These are phyloP conservation scores for Patellifolia procumbens DNA, from an alignment of 179 eudicot species.

Conservation along the genomic window DNA sequence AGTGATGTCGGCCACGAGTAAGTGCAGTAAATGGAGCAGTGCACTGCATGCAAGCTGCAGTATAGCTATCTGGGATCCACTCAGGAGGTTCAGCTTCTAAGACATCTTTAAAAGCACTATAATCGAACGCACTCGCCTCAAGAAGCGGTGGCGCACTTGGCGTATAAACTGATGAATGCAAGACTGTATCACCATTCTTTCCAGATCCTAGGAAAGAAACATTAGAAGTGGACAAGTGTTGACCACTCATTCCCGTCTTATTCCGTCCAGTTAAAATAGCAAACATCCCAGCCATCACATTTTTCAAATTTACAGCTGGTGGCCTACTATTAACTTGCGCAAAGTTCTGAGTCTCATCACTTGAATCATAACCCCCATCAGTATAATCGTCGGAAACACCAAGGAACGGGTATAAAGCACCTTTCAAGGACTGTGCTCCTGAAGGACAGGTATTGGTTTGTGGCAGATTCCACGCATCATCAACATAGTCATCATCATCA, in stretches of 20 bases:
- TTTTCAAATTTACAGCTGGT: slow-evolving; percentile 86
- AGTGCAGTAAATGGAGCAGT: slow-evolving; percentile 83
- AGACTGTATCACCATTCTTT: slow-evolving; percentile 78
- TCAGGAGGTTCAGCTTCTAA: slow-evolving; percentile 98
- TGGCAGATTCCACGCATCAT: slow-evolving; percentile 53
- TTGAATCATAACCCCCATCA: slow-evolving; percentile 63
- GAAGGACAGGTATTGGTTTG: slow-evolving; percentile 35
- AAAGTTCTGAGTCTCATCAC: slow-evolving; percentile 46
- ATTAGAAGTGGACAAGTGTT: slow-evolving; percentile 51
- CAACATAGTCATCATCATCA: slow-evolving; percentile 53
- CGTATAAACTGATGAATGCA: slow-evolving; percentile 84
- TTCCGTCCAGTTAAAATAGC: slow-evolving; percentile 80
- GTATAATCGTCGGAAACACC: slow-evolving; percentile 54
- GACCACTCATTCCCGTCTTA: slow-evolving; percentile 42
- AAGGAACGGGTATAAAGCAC: slow-evolving; percentile 43
- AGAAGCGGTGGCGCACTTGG: slow-evolving; percentile 98
- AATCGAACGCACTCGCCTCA: slow-evolving; percentile 59
- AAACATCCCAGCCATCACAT: slow-evolving; percentile 72
- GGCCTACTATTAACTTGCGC: slow-evolving; percentile 38
- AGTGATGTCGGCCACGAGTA: slow-evolving; percentile 95
- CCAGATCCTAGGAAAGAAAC: slow-evolving; percentile 84
- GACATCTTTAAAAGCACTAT: slow-evolving; percentile 72
- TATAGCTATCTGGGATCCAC: slow-evolving; percentile 94
- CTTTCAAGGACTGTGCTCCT: slow-evolving; percentile 36
- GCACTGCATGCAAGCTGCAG: slow-evolving; percentile 88